These are phyloP conservation scores for Apiospora sp. DNA, from an alignment of 2,329 filamentous ascomycete genomes.

Conservation along the genomic window DNA sequence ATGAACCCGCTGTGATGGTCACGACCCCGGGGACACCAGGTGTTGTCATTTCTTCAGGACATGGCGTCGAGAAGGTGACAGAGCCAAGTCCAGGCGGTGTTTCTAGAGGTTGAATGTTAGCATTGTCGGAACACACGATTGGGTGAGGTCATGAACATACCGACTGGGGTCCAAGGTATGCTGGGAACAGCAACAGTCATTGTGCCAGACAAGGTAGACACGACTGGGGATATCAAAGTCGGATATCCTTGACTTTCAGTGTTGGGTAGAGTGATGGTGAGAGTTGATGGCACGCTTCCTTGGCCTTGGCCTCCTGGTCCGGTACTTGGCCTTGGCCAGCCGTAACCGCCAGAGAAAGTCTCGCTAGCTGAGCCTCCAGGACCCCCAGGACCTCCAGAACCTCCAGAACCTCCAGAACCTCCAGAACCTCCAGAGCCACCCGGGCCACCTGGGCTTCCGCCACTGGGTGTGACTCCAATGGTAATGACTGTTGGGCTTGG, in stretches of 20 bases:
- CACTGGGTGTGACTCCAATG: constrained; percentile 21
- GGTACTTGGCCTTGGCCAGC: constrained; percentile 1
- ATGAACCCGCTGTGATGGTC: background rate
- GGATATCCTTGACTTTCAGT: constrained; percentile 28
- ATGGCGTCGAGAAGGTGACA: constrained; percentile 17
- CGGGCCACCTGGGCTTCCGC: constrained; percentile 9
- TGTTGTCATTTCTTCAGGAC: constrained; percentile 13
- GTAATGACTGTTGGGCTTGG: constrained; percentile 25
- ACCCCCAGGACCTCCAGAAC: constrained; percentile 31
- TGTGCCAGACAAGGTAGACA: constrained; percentile 28
- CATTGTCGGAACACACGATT: background rate
- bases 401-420: background rate
- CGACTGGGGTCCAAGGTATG: constrained; percentile 28
- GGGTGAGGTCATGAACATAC: constrained; percentile 24
- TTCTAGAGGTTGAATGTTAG: constrained; percentile 28
- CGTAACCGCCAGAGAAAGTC: constrained; percentile 31
- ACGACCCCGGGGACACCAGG: background rate
- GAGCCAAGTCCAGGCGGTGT: constrained; percentile 19
- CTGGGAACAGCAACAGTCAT: constrained; percentile 30
- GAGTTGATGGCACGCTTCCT: constrained; percentile 24
- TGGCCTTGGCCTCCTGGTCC: constrained; percentile 20
- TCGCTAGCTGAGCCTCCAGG: constrained; percentile 31
- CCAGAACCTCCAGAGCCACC: constrained; percentile 19
- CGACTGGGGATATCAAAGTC: constrained; percentile 26
- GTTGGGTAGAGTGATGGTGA: constrained; percentile 32